Conservation (phyloP, 306 rosid genomes). For the Senna tora region DNA sequence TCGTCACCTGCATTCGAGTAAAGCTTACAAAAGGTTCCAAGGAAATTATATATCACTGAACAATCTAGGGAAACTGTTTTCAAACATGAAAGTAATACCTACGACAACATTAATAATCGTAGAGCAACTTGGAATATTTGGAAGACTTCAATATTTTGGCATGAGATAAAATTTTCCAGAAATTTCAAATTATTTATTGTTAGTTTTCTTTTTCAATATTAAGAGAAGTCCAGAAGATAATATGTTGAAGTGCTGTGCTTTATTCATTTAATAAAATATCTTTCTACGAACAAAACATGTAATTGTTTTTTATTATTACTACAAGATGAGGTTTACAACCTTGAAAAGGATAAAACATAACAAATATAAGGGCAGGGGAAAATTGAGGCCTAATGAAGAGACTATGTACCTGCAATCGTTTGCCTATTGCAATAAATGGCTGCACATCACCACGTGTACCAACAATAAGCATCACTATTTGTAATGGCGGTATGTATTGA, state of each 20-base stretch:
- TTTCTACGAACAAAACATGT: not conserved
- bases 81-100: too few species aligned
- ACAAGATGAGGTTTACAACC: not conserved
- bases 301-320: not conserved
- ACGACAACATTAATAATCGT: not conserved
- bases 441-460: conserved; percentile 99
- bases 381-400: conserved; percentile 21
- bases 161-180: not conserved
- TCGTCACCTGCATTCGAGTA: not conserved
- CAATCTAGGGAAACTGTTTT: not conserved
- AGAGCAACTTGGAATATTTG: not conserved
- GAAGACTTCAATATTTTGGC: not conserved
- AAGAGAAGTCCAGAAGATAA: not conserved
- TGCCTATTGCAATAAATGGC: conserved; percentile 94
- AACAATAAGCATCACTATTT: conserved; percentile 88
- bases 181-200: not conserved
- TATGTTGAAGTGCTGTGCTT: not conserved
- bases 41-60: not conserved
- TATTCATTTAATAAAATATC: not conserved
- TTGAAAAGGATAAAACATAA: not conserved
- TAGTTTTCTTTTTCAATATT: not conserved
- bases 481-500: conserved; percentile 73
- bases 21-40: not conserved
- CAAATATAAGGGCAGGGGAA: conserved; percentile 9
- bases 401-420: conserved; percentile 79